Conservation (phyloP, 108 stramenopile genomes). For the Tribonema minus region DNA sequence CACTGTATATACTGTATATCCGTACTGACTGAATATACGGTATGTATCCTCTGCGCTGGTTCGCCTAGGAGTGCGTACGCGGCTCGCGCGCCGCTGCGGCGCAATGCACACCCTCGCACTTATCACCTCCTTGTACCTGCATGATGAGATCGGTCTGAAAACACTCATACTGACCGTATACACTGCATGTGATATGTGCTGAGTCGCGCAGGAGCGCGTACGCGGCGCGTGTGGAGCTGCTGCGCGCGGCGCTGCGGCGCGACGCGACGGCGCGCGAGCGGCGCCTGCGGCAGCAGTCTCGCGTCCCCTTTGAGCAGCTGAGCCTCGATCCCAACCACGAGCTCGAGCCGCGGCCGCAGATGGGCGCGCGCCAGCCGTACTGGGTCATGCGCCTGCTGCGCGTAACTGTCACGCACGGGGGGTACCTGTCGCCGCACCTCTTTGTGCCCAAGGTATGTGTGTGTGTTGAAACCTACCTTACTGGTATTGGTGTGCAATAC, state of each 20-base stretch:
- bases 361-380: constrained; percentile 3
- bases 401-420: constrained; percentile 13
- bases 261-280: constrained; percentile 9
- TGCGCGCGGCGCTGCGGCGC: background rate
- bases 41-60: background rate
- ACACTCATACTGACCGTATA: background rate
- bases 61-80: constrained; percentile 15
- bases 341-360: constrained; percentile 2
- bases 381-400: constrained; percentile 32
- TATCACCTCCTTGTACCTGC: too few species aligned
- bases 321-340: background rate
- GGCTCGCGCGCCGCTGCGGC: constrained; percentile 6
- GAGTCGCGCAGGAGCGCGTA: constrained; percentile 15
- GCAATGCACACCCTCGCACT: background rate
- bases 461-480: too few species aligned
- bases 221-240: constrained; percentile 16
- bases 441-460: constrained; percentile 37
- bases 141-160: too few species aligned
- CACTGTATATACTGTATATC: too few species aligned
- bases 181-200: background rate
- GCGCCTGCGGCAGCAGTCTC: constrained; percentile 23
- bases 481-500: too few species aligned
- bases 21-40: background rate
- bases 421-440: constrained; percentile 29
- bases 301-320: constrained; percentile 23